These are phyloP conservation scores for Melaleuca quinquenervia DNA, from an alignment of 345 rosid genomes.

Conservation along the genomic window DNA sequence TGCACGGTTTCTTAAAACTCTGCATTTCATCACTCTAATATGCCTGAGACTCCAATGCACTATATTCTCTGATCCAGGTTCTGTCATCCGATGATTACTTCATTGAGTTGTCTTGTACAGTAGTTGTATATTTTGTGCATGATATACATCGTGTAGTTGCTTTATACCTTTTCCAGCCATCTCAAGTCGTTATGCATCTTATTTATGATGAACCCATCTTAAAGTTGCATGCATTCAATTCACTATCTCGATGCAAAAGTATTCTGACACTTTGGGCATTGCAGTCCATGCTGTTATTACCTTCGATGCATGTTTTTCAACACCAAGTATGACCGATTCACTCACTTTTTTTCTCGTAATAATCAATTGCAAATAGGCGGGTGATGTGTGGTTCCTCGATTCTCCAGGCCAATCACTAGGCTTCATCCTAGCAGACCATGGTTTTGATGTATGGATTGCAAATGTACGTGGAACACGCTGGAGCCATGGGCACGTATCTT, in stretches of 20 bases:
- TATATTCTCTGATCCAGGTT: not conserved
- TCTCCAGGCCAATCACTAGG: conserved; percentile 61
- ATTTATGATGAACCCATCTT: not conserved
- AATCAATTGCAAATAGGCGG: conserved; percentile 34
- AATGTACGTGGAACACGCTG: conserved; percentile 92
- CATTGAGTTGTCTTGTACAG: not conserved
- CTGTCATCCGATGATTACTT: not conserved
- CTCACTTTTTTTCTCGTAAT: not conserved
- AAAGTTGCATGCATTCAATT: not conserved
- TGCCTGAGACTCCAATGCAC: not conserved
- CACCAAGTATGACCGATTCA: not conserved
- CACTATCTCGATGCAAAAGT: not conserved
- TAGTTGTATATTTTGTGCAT: not conserved
- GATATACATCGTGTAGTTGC: not conserved
- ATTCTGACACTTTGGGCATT: not conserved
- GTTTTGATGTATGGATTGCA: conserved; percentile 89
- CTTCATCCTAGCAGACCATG: conserved; percentile 78
- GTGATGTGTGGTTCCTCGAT: conserved; percentile 82
- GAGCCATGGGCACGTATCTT: conserved; percentile 69
- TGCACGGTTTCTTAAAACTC: not conserved
- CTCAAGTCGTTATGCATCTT: not conserved
- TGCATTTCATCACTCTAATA: not conserved
- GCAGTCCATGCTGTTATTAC: not conserved
- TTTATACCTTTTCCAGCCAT: not conserved
- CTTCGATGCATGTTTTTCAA: not conserved